Conservation (phyloP, 2,329 filamentous ascomycete genomes). For the Aspergillus pseudotamarii region DNA sequence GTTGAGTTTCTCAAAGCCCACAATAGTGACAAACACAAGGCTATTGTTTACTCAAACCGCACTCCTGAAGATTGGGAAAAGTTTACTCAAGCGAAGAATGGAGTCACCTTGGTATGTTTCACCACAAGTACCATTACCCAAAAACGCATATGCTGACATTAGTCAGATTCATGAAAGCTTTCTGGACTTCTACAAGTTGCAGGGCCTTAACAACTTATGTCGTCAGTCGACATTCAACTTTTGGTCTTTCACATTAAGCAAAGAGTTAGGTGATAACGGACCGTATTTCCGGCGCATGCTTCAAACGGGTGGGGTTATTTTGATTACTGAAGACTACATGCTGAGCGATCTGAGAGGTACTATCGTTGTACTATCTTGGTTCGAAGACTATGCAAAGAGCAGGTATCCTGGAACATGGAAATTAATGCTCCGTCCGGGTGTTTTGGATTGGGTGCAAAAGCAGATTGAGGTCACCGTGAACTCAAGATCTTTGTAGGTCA, state of each 20-base stretch:
- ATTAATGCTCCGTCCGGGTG: conserved; percentile 41
- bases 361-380: conserved; percentile 41
- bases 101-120: conserved; percentile 40
- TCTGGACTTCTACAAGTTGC: conserved; percentile 31
- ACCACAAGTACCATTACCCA: conserved; percentile 6
- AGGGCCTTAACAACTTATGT: conserved; percentile 27
- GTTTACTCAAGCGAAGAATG: conserved; percentile 32
- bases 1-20: conserved; percentile 28
- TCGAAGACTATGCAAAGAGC: conserved; percentile 23
- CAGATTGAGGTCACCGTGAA: conserved; percentile 21
- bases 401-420: conserved; percentile 38
- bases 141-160: conserved; percentile 11
- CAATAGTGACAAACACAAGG: conserved; percentile 12
- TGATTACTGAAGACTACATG: conserved; percentile 47
- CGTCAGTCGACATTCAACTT: conserved; percentile 30
- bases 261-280: conserved; percentile 21
- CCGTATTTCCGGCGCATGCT: conserved; percentile 41
- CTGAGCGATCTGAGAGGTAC: conserved; percentile 31
- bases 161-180: conserved; percentile 43
- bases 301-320: conserved; percentile 38
- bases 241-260: conserved; percentile 38
- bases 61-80: conserved; percentile 38
- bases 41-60: conserved; percentile 33
- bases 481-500: conserved; percentile 24
- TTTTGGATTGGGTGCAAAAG: conserved; percentile 37